Base-by-base conservation (phyloP, 495 filamentous ascomycete genomes). In the Cercophora scortea region DNA sequence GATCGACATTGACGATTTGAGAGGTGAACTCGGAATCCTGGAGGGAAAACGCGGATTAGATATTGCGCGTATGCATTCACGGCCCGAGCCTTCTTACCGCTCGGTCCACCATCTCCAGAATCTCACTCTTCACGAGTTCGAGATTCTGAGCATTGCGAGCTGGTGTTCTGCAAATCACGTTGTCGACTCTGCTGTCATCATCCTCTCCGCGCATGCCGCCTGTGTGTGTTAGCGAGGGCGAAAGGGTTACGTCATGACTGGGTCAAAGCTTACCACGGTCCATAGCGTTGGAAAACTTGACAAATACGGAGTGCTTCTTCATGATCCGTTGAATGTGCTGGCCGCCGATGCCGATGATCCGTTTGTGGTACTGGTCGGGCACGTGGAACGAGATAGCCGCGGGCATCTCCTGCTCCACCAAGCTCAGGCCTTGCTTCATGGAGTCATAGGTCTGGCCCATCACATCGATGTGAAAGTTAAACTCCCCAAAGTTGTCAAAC, bases 241-340 rank as follows among this genome's bases (percentile, higher is more conserved):
- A 3, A n/a, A 32, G 0, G 3, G 1, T 46, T 19, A 49, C 42
- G 47, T 11, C 8, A 36, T 6, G 12, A 32, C 36, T 8, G 9
- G 32, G 2, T 15, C 9, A 9, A 11, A 25, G 42, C 61, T 54
- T 67, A 68, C 77, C 77, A 59, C 93, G 87, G 68, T 99, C 93
- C 94, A 97, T 97, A 25, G 94, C 93, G 62, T 99, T 99, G 56
- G 90, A 95, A 65, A 99, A 99, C 67, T 99, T 99, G 73, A 99
- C 93, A 57, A 97, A 99, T 52, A 99, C 93, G 2, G 93, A 99
- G 72, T 99, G 94, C 70, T 96, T 96, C 76, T 99, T 99, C 93
- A 97, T 99, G 73, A 97, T 97, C 52, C 90, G 90, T 66, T 99
- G 93, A 61, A 99, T 99, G 61, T 97, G 94, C 66, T 96, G 90